Evolutionary conservation across 345 rosid species (phyloP).

Genomic region (Citrus sp.): DNA sequence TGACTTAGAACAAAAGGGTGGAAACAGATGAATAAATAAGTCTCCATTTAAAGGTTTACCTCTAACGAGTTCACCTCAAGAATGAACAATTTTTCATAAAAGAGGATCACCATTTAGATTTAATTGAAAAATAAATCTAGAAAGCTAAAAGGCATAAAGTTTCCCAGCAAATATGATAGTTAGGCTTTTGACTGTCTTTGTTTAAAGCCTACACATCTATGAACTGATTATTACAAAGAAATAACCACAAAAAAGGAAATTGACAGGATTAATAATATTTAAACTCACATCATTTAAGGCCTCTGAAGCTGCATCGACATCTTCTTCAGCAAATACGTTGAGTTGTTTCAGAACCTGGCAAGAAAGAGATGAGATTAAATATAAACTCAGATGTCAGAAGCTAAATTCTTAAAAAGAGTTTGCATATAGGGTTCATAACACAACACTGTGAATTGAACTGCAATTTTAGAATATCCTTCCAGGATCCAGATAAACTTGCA

Average conservation of each 20-base stretch:
- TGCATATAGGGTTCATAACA: neutral
- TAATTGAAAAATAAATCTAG: neutral
- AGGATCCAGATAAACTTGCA: neutral
- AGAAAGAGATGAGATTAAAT: neutral
- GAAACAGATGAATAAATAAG: no score
- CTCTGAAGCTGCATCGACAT: slow-evolving; percentile 66
- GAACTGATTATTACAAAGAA: neutral
- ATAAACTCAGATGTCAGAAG: neutral
- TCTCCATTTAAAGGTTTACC: neutral
- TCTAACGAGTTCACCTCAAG: neutral
- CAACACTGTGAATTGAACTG: neutral
- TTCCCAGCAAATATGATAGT: neutral
- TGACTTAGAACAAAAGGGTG: neutral
- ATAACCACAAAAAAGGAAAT: neutral
- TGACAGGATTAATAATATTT: neutral
- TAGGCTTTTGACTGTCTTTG: neutral
- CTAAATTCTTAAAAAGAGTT: neutral
- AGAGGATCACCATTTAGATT: neutral
- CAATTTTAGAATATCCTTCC: neutral
- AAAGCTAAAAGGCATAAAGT: neutral
- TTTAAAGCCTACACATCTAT: neutral
- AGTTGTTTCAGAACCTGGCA: slow-evolving; percentile 66
- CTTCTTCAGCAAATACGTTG: slow-evolving; percentile 70
- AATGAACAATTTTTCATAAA: no score
- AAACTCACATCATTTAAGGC: slow-evolving; percentile 79